These are phyloP conservation scores for Candida takata DNA, from an alignment of 805 yeast species.

Conservation along the genomic window DNA sequence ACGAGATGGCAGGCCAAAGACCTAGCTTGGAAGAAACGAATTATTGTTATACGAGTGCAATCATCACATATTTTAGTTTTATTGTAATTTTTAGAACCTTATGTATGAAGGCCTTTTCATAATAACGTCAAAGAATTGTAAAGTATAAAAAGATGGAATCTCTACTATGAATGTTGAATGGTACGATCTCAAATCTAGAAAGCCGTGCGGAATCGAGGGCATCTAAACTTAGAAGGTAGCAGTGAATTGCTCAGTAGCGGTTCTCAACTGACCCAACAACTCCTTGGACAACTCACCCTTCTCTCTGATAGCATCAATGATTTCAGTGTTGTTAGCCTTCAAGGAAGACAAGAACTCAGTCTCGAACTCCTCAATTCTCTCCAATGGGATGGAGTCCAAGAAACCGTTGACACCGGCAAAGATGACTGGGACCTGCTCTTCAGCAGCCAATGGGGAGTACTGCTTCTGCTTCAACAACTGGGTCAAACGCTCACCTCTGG, in stretches of 20 bases:
- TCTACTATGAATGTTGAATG: conserved; percentile 18
- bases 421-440: conserved; percentile 97
- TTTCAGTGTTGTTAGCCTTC: conserved; percentile 80
- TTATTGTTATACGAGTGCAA: too few relatives aligned
- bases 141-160: conserved; percentile 12
- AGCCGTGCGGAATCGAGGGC: neutral
- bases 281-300: conserved; percentile 90
- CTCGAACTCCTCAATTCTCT: conserved; percentile 88
- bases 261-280: conserved; percentile 76
- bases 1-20: too few relatives aligned
- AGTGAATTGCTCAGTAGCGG: conserved; percentile 88
- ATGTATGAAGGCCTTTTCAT: conserved; percentile 14
- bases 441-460: conserved; percentile 94
- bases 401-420: conserved; percentile 99
- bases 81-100: conserved; percentile 12
- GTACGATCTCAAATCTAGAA: neutral
- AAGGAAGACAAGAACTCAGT: conserved; percentile 85
- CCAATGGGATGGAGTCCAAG: conserved; percentile 82
- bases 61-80: conserved; percentile 4
- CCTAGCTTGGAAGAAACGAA: too few relatives aligned
- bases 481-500: conserved; percentile 99
- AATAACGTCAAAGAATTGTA: conserved; percentile 18
- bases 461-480: conserved; percentile 98
- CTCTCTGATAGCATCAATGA: conserved; percentile 77
- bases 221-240: conserved; percentile 62